Percentiles rank a stretch among this genome's conserved stretches.
Evolutionary conservation across 73 alveolate genomes (phyloP).

Genomic region (Symbiodinium natans): DNA sequence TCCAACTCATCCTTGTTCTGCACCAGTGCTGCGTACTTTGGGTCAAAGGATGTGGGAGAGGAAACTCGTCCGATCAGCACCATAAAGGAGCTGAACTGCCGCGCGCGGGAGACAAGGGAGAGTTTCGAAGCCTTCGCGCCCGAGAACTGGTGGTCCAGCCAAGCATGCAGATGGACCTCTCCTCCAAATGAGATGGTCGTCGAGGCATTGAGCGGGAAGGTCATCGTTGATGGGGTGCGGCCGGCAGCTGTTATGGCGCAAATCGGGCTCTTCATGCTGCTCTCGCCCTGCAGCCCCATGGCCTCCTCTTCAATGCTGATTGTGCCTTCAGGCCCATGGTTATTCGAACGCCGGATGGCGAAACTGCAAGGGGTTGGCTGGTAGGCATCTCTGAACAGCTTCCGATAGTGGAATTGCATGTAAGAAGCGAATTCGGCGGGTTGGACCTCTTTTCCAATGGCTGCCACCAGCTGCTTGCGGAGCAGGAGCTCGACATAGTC

Average conservation of each 20-base stretch:
- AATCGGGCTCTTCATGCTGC: conserved; percentile 22
- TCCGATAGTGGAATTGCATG: neutral
- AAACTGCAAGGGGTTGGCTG: conserved; percentile 37
- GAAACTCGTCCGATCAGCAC: conserved; percentile 71
- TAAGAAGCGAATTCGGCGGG: neutral
- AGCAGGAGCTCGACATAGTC: conserved; percentile 49
- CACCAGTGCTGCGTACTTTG: conserved; percentile 67
- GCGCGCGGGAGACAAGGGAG: conserved; percentile 70
- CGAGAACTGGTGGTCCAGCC: conserved; percentile 69
- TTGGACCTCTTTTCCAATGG: conserved; percentile 54
- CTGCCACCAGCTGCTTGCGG: conserved; percentile 64
- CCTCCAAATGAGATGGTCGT: conserved; percentile 56
- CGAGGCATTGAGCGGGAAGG: conserved; percentile 51
- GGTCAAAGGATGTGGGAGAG: conserved; percentile 49
- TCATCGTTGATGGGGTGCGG: conserved; percentile 31
- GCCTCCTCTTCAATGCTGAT: conserved; percentile 63
- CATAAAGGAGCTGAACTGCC: conserved; percentile 76
- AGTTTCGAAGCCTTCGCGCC: conserved; percentile 45
- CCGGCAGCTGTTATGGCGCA: conserved; percentile 40
- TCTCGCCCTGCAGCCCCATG: neutral
- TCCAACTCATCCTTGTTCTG: conserved; percentile 90
- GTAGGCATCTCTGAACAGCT: no score
- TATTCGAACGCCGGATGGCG: conserved; percentile 54
- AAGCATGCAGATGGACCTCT: conserved; percentile 65
- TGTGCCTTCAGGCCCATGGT: conserved; percentile 84